Evolutionary conservation across 208 protist species (phyloP).

Genomic region (Endotrypanum monterogeii): DNA sequence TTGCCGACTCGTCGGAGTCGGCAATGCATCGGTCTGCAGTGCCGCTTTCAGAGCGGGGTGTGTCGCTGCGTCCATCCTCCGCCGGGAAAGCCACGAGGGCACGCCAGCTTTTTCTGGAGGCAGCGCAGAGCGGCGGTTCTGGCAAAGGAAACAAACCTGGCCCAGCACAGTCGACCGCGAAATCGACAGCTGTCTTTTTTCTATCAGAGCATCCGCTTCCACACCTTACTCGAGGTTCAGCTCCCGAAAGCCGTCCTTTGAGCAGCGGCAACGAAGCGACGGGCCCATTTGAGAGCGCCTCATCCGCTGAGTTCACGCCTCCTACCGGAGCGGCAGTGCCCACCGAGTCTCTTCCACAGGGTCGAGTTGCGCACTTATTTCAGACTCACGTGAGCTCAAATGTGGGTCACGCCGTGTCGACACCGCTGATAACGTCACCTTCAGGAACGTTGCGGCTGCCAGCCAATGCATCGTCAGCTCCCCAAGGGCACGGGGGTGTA

Average conservation of each 20-base stretch:
- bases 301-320: not conserved
- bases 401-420: not conserved
- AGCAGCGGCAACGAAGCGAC: not conserved
- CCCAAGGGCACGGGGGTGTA: not conserved
- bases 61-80: conserved; percentile 13
- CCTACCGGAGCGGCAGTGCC: conserved; percentile 8
- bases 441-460: not conserved
- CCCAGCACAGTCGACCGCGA: not conserved
- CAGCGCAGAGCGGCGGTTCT: not conserved
- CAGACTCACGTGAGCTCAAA: not conserved
- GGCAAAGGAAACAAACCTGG: too few species aligned
- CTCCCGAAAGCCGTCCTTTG: not conserved
- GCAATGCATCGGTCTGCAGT: conserved; percentile 4
- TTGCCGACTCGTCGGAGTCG: not conserved
- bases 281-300: not conserved
- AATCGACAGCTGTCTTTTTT: not conserved
- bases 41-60: conserved; percentile 14
- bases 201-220: conserved; percentile 9
- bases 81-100: not conserved
- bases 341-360: not conserved
- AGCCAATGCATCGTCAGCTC: not conserved
- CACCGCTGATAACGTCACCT: not conserved
- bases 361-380: not conserved
- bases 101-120: not conserved
- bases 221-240: not conserved